These are phyloP conservation scores for Excoecaria agallocha DNA, from an alignment of 345 rosid species.

Conservation along the genomic window DNA sequence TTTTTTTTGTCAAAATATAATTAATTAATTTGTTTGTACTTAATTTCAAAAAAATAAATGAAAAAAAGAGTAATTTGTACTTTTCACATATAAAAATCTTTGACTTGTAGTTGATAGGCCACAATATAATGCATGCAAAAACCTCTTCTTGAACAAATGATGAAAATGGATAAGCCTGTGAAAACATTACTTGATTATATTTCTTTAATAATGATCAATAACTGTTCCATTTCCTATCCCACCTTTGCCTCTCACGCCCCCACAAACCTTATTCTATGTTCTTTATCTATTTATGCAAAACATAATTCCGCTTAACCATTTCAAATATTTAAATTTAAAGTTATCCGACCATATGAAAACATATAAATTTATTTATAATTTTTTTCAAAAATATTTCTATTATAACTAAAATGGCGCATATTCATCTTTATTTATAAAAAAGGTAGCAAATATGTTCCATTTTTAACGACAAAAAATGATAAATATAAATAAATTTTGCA, in stretches of 20 bases:
- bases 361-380: no score
- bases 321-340: no score
- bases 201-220: neutral
- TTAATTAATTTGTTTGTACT: neutral
- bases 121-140: neutral
- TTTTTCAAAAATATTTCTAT: no score
- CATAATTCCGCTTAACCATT: no score
- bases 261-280: slow-evolving; percentile 1
- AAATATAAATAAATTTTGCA: no score
- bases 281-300: slow-evolving; percentile 24
- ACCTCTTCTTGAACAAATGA: slow-evolving; percentile 10
- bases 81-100: neutral
- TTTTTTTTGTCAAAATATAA: neutral
- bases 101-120: slow-evolving; percentile 9
- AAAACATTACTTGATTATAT: slow-evolving; percentile 19
- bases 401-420: no score
- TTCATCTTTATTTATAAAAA: no score
- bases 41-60: no score
- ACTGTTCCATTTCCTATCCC: no score
- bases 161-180: slow-evolving; percentile 9
- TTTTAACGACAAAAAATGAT: no score
- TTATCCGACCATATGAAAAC: no score
- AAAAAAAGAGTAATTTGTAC: neutral
- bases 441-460: no score
- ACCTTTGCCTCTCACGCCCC: neutral